These are phyloP conservation scores for Epichloe bromicola DNA, from an alignment of 2,329 filamentous ascomycete genomes.

Conservation along the genomic window DNA sequence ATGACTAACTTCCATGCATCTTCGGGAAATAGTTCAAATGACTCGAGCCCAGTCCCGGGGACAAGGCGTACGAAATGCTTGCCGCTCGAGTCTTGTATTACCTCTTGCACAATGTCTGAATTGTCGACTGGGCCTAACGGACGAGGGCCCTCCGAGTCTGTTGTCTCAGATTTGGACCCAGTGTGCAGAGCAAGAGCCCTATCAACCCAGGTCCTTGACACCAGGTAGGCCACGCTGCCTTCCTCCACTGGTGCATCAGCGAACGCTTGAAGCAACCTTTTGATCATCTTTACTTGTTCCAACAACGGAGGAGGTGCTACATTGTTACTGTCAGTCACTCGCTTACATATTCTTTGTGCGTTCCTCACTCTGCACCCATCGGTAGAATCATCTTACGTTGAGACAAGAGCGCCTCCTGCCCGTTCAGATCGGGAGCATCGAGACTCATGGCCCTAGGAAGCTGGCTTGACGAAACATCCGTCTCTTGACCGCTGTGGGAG, in stretches of 20 bases:
- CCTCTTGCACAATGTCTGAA: constrained; percentile 59
- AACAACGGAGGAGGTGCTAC: constrained; percentile 25
- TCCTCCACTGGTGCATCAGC: constrained; percentile 46
- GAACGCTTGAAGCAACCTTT: constrained; percentile 42
- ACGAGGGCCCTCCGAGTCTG: constrained; percentile 44
- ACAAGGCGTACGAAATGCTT: constrained; percentile 60
- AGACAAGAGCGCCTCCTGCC: constrained; percentile 1
- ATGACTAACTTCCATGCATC: constrained; percentile 72
- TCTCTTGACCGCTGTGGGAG: constrained; percentile 14
- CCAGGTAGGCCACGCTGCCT: constrained; percentile 61
- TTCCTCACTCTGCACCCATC: not conserved
- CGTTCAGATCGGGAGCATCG: constrained; percentile 20
- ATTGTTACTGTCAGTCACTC: constrained; percentile 4
- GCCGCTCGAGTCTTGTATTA: constrained; percentile 35
- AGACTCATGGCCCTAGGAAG: constrained; percentile 29
- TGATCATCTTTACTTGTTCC: constrained; percentile 62
- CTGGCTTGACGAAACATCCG: constrained; percentile 8
- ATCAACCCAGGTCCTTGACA: constrained; percentile 69
- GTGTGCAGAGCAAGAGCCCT: constrained; percentile 55
- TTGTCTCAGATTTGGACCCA: constrained; percentile 40
- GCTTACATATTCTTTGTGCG: not conserved
- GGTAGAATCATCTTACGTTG: constrained; percentile 3
- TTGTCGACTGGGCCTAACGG: constrained; percentile 75
- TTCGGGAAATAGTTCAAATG: constrained; percentile 65
- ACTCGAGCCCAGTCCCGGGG: constrained; percentile 51